These are phyloP conservation scores for Przewalskia tangutica DNA, from an alignment of 257 asterid species.

Conservation along the genomic window DNA sequence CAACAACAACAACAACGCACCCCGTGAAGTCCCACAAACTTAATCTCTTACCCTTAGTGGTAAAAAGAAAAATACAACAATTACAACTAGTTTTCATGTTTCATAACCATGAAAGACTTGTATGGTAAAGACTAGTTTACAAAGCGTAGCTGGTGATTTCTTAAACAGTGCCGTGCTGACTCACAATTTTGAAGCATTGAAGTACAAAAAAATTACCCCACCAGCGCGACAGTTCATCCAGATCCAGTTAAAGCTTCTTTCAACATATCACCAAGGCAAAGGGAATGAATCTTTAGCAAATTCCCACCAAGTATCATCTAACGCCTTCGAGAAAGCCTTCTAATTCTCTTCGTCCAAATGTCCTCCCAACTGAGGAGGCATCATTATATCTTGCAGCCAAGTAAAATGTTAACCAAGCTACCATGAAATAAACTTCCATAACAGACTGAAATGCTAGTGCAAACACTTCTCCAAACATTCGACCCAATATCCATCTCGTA, in stretches of 20 bases:
- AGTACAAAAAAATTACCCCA: constrained; percentile 27
- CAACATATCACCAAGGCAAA: constrained; percentile 1
- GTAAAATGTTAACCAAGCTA: constrained; percentile 73
- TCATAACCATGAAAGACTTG: constrained; percentile 4
- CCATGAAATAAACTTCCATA: constrained; percentile 81
- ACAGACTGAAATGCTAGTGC: constrained; percentile 52
- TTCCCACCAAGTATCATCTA: constrained; percentile 31
- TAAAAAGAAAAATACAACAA: constrained; percentile 3
- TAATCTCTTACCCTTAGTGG: constrained; percentile 2
- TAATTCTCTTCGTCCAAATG: constrained; percentile 65
- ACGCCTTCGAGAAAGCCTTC: constrained; percentile 57
- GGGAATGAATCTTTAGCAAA: constrained; percentile 8
- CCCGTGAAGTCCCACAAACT: too few relatives aligned
- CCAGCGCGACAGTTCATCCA: constrained; percentile 17
- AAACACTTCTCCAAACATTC: constrained; percentile 41
- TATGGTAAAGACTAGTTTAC: constrained; percentile 19
- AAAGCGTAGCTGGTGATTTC: constrained; percentile 34
- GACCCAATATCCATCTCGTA: constrained; percentile 58
- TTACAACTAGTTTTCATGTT: constrained; percentile 2
- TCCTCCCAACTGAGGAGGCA: constrained; percentile 49
- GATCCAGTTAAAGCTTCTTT: constrained; percentile 7
- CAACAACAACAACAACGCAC: too few relatives aligned
- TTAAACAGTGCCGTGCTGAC: constrained; percentile 42
- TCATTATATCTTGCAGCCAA: constrained; percentile 68
- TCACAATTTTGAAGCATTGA: constrained; percentile 23